Evolutionary conservation across 805 yeast species (phyloP), one percentile per base, ranked within the genome.

Genomic region (Wickerhamomyces alni): DNA sequence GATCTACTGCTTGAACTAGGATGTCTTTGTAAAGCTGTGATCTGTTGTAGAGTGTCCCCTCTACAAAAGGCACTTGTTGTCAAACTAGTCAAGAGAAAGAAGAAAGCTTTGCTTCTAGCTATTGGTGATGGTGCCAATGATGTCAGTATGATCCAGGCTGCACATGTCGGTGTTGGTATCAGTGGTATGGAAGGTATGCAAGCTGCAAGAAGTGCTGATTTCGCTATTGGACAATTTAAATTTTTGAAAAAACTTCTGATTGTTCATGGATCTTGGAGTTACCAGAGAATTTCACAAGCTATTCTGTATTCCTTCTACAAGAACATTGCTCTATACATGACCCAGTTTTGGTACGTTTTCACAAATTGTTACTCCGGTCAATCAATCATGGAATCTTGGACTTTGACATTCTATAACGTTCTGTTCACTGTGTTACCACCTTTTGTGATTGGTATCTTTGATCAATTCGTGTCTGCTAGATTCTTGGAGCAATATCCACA

Each of bases 101-200:
- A 83, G 35, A 60, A 70, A 3, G 77, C 95, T 2, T 61, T 85
- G 31, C 62, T 94, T 32, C 67, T 93, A 43, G 98, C 99, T 1
- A 83, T 93, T 56, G 99, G 99, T 33, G 99, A 93, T 63, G 99
- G 99, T 56, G 99, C 99, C 3, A 93, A 93, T 57, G 99, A 93
- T 66, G 99, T 93, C 30, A 83, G 95, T 28, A 93, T 93, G 99
- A 93, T 93, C 48, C 99, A 93, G 63, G 98, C 99, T 13, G 99
- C 99, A 0, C 98, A 93, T 61, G 96, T 93, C 38, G 99, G 99
- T 46, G 96, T 93, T 18, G 99, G 99, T 58, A 94, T 93, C 46
- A 86, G 95, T 63, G 99, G 99, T 48, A 83, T 88, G 91, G 99
- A 93, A 66, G 99, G 99, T 50, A 88, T 89, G 87, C 99, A 93